Evolutionary conservation across 2,329 filamentous ascomycete genomes (phyloP).

Genomic region (Orbilia blumenaviensis): DNA sequence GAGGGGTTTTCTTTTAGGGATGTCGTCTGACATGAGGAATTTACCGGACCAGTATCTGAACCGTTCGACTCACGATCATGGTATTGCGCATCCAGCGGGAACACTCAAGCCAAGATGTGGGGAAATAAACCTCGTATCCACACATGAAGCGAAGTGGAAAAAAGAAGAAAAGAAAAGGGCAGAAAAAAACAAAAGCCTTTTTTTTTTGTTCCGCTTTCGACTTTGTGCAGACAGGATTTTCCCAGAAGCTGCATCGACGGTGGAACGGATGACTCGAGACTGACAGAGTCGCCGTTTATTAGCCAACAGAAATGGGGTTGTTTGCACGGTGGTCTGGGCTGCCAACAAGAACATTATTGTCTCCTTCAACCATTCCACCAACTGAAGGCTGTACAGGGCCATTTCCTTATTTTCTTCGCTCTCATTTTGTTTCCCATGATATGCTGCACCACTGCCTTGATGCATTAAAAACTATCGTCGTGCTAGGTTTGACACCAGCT

Average conservation of each 20-base stretch:
- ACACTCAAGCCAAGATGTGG: slow-evolving; percentile 45
- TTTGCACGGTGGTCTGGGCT: slow-evolving; percentile 11
- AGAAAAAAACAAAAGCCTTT: not conserved
- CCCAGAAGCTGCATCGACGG: slow-evolving; percentile 27
- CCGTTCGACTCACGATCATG: slow-evolving; percentile 16
- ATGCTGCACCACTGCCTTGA: slow-evolving; percentile 16
- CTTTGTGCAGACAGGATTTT: slow-evolving; percentile 30
- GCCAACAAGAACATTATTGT: slow-evolving; percentile 23
- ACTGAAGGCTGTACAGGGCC: not conserved
- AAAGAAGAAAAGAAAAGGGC: not conserved
- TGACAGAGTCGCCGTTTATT: slow-evolving; percentile 53
- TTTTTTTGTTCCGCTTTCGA: slow-evolving; percentile 32
- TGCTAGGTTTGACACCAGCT: slow-evolving; percentile 31
- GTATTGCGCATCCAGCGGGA: slow-evolving; percentile 40
- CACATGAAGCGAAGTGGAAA: slow-evolving; percentile 23
- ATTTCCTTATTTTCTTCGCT: not conserved
- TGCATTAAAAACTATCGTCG: slow-evolving; percentile 30
- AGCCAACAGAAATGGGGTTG: slow-evolving; percentile 42
- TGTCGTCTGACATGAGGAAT: slow-evolving; percentile 50
- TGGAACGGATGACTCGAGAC: slow-evolving; percentile 52
- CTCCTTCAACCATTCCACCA: slow-evolving; percentile 8
- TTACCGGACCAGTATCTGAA: slow-evolving; percentile 23
- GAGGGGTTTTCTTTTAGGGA: slow-evolving; percentile 5
- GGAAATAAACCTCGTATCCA: slow-evolving; percentile 47
- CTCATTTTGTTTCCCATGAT: slow-evolving; percentile 9